Evolutionary conservation across 495 filamentous ascomycete genomes (phyloP).

Genomic region (Hypoxylon subgilvum): DNA sequence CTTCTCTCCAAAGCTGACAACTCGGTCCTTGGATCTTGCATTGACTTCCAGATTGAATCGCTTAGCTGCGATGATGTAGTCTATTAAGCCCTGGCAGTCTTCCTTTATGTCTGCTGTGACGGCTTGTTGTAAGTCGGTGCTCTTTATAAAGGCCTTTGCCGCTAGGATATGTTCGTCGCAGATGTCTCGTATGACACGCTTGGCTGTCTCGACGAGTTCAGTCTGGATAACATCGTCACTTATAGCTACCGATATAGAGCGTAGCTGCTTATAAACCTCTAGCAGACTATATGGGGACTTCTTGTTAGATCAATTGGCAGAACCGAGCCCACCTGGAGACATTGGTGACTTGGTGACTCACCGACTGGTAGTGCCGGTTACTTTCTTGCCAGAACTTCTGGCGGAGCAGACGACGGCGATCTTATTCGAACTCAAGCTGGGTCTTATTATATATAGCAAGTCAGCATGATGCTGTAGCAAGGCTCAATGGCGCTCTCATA

Average conservation of each 20-base stretch:
- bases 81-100: conserved; percentile 70
- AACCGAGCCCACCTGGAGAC: not conserved
- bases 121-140: conserved; percentile 61
- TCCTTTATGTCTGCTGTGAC: conserved; percentile 67
- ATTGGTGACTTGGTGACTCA: conserved; percentile 59
- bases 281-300: conserved; percentile 47
- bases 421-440: conserved; percentile 67
- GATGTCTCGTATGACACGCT: conserved; percentile 74
- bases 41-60: conserved; percentile 74
- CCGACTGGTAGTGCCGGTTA: conserved; percentile 92
- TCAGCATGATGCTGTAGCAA: conserved; percentile 18
- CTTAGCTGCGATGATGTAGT: conserved; percentile 61
- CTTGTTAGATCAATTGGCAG: conserved; percentile 22
- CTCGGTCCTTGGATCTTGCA: conserved; percentile 80
- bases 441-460: conserved; percentile 56
- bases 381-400: conserved; percentile 85
- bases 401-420: conserved; percentile 94
- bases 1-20: conserved; percentile 93
- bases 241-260: conserved; percentile 70
- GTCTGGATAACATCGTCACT: conserved; percentile 65
- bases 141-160: conserved; percentile 65
- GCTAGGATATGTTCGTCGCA: conserved; percentile 74
- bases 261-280: conserved; percentile 68
- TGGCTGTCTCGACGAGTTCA: conserved; percentile 72
- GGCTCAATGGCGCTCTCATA: conserved; percentile 47